Percentiles rank a stretch among this genome's conserved stretches.
Evolutionary conservation across 2,329 filamentous ascomycete species (phyloP).

Genomic region (Pseudogymnoascus pannorum): DNA sequence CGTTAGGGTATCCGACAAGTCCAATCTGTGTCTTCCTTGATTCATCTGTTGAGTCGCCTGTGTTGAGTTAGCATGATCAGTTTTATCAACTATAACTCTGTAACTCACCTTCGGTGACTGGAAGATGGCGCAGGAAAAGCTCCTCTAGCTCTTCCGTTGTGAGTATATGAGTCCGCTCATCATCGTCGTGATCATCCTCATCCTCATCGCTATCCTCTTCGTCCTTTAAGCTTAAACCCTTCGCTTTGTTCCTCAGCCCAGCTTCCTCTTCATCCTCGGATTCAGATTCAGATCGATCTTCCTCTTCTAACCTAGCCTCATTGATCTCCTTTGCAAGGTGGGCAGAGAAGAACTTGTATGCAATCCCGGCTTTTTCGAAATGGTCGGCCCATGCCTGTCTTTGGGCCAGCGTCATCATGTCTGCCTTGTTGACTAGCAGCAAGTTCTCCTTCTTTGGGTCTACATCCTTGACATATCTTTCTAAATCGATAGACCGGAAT

Average conservation of each 20-base stretch:
- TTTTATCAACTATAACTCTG: background rate
- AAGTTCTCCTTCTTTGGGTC: slow-evolving; percentile 83
- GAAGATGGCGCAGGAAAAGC: slow-evolving; percentile 73
- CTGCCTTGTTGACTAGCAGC: slow-evolving; percentile 93
- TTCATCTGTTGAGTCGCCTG: slow-evolving; percentile 38
- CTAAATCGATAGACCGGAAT: slow-evolving; percentile 89
- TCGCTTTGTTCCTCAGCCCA: slow-evolving; percentile 36
- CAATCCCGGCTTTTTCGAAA: slow-evolving; percentile 71
- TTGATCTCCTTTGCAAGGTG: slow-evolving; percentile 83
- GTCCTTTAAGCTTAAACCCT: slow-evolving; percentile 30
- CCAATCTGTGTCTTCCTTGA: slow-evolving; percentile 76
- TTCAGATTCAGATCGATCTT: slow-evolving; percentile 33
- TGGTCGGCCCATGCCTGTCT: slow-evolving; percentile 79
- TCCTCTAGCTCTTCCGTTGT: slow-evolving; percentile 89
- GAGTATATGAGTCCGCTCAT: slow-evolving; percentile 63
- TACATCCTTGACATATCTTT: slow-evolving; percentile 89
- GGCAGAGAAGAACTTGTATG: slow-evolving; percentile 95
- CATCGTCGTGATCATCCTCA: slow-evolving; percentile 25
- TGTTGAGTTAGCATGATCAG: slow-evolving; percentile 21
- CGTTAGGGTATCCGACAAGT: slow-evolving; percentile 95
- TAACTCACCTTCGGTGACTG: slow-evolving; percentile 46
- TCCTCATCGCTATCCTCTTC: slow-evolving; percentile 29
- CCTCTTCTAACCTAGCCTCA: slow-evolving; percentile 54
- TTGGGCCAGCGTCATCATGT: slow-evolving; percentile 93
- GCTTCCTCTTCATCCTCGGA: slow-evolving; percentile 33